Evolutionary conservation across 225 moss, liverwort and hornwort species (phyloP).

Genomic region (Pleurozium schreberi): DNA sequence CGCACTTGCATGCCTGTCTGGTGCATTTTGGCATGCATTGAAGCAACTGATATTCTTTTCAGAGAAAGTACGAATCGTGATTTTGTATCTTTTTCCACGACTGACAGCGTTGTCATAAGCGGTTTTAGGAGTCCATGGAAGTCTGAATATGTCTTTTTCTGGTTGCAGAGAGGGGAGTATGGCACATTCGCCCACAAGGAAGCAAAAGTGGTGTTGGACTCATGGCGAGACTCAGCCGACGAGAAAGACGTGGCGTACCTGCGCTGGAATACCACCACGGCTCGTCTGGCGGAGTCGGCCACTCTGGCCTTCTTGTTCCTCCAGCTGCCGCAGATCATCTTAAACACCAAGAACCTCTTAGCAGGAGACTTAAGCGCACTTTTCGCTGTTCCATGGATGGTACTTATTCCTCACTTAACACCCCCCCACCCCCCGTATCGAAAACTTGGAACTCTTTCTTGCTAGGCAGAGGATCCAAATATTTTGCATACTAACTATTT

Average conservation of each 20-base stretch:
- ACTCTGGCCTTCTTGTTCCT: constrained; percentile 72
- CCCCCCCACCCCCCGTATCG: neutral
- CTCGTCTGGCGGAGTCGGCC: constrained; percentile 67
- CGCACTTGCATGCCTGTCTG: neutral
- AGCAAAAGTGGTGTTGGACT: constrained; percentile 26
- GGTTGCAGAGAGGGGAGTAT: constrained; percentile 29
- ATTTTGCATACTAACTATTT: neutral
- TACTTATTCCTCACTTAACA: neutral
- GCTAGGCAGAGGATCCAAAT: no score
- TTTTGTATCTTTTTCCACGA: neutral
- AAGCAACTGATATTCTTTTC: neutral
- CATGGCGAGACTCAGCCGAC: constrained; percentile 24
- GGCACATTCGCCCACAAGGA: constrained; percentile 36
- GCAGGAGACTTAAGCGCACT: constrained; percentile 53
- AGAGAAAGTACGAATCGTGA: neutral
- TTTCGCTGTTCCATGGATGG: constrained; percentile 87
- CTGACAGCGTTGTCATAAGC: no score
- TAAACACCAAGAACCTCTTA: constrained; percentile 61
- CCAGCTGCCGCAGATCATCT: constrained; percentile 72
- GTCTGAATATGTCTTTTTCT: neutral
- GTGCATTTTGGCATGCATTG: neutral
- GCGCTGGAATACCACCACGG: constrained; percentile 47
- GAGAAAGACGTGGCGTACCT: constrained; percentile 17
- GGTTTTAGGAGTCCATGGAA: neutral
- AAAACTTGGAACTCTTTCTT: neutral